These are phyloP conservation scores for Fusarium sp. DNA, from an alignment of 2,329 filamentous ascomycete genomes.

Conservation along the genomic window DNA sequence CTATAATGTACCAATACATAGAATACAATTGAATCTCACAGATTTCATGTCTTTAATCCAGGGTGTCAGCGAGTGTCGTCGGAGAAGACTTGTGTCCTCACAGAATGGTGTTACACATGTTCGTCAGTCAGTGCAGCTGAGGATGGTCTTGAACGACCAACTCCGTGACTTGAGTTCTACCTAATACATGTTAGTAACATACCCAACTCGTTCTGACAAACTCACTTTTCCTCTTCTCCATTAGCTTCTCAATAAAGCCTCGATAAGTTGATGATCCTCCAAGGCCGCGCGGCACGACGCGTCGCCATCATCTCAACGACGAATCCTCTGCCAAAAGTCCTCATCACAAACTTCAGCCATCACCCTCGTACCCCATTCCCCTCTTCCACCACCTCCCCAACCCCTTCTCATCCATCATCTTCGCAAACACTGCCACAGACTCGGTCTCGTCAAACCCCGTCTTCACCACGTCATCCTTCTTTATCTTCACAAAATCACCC, in stretches of 20 bases:
- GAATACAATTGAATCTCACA: not conserved
- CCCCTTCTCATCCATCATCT: constrained; percentile 71
- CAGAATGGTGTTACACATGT: not conserved
- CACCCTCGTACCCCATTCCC: constrained; percentile 71
- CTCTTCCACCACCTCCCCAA: constrained; percentile 76
- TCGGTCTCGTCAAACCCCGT: constrained; percentile 69
- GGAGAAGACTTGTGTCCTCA: no score
- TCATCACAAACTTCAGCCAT: constrained; percentile 9
- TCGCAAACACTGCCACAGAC: constrained; percentile 75
- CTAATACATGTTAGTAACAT: not conserved
- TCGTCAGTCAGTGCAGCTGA: not conserved
- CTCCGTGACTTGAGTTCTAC: not conserved
- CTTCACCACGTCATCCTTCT: constrained; percentile 7
- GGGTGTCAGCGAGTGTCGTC: not conserved
- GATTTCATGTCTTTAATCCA: not conserved
- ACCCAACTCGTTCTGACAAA: not conserved
- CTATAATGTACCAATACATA: not conserved
- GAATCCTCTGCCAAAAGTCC: not conserved
- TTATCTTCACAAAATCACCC: not conserved
- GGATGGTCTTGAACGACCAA: not conserved
- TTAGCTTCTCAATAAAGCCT: not conserved
- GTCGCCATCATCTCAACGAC: not conserved
- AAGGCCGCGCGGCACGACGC: constrained; percentile 33
- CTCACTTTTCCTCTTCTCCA: not conserved
- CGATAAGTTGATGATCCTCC: constrained; percentile 1